Base-by-base conservation (phyloP, 352 stramenopile species). In the Pythium sp. region DNA sequence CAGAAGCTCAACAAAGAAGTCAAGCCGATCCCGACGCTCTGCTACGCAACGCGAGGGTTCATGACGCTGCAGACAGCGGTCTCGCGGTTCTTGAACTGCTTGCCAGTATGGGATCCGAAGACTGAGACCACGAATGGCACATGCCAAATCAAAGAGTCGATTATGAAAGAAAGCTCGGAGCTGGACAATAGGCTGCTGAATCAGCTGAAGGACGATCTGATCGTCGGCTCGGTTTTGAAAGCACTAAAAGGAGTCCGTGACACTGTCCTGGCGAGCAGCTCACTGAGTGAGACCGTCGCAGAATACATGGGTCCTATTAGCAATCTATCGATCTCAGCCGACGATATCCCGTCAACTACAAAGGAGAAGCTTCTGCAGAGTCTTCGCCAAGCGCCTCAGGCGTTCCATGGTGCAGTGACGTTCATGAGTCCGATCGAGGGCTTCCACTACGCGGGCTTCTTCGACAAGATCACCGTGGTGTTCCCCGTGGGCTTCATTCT, bases 401-500 rank as follows among this genome's bases (percentile, higher is more conserved):
- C 81, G 1, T 89, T 76, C 63, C 72, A 89, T n/a, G 84, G 82
- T 3, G 78, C 71, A 2, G 68, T 43, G 8, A 72, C 86, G 15
- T 88, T 82, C 30, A 68, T 79, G 64, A 82, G 67, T 55, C 87
- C 87, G 12, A 86, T 79, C 22, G 68, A 79, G 9, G 67, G 68
- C 7, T 94, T 88, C 60, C 75, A 76, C 12, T 87, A 84, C 54
- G 76, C 82, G 3, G 74, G 73, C 38, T 97, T 97, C 69, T 97
- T 93, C 68, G 75, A 78, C 66, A 88, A 93, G 60, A 79, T 97
- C 6, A 65, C 69, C 2, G 67, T 87, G 38, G 79, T 97, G 9
- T 95, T 97, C 43, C 76, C 89, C 0, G 80, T 98, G 15, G 91
- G 95, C 36, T 98, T 98, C 60, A 82, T 98, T 34, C 65, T 98